Conservation (phyloP, 768 basidiomycete genomes). For the Leccinum barrowsii region DNA sequence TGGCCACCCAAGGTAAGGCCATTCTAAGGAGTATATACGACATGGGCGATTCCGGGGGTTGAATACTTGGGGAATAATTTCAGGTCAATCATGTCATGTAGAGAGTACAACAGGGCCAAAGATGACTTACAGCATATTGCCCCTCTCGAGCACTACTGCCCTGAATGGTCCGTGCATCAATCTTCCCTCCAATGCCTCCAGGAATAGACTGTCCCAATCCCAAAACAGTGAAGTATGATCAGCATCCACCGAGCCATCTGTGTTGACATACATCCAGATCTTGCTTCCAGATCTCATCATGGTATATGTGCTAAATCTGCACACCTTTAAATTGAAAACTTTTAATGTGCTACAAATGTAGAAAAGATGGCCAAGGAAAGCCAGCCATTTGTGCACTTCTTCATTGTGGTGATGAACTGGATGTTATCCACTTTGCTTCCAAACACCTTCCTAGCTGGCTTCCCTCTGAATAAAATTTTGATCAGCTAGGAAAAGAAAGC, state of each 20-base stretch:
- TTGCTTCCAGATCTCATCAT: not conserved
- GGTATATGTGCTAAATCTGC: not conserved
- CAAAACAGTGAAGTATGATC: not conserved
- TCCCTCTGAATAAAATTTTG: no score
- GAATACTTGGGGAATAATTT: not conserved
- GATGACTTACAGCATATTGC: not conserved
- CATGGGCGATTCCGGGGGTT: not conserved
- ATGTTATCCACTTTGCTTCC: no score
- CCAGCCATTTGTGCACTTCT: no score
- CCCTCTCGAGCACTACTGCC: not conserved
- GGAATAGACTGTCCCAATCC: not conserved
- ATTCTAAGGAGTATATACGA: not conserved
- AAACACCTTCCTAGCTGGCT: no score
- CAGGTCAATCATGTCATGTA: no score
- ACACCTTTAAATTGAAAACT: no score
- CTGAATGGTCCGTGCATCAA: fast-evolving
- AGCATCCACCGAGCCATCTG: not conserved
- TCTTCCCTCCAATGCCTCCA: no score
- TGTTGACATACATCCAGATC: not conserved
- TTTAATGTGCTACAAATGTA: no score
- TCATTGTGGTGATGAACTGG: no score
- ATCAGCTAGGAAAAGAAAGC: no score
- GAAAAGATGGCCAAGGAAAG: no score
- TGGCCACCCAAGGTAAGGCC: not conserved
- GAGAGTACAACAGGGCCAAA: no score